Evolutionary conservation across 768 basidiomycete genomes (phyloP), one percentile per base, ranked within the genome.

Genomic region (Hydnum rufescens): DNA sequence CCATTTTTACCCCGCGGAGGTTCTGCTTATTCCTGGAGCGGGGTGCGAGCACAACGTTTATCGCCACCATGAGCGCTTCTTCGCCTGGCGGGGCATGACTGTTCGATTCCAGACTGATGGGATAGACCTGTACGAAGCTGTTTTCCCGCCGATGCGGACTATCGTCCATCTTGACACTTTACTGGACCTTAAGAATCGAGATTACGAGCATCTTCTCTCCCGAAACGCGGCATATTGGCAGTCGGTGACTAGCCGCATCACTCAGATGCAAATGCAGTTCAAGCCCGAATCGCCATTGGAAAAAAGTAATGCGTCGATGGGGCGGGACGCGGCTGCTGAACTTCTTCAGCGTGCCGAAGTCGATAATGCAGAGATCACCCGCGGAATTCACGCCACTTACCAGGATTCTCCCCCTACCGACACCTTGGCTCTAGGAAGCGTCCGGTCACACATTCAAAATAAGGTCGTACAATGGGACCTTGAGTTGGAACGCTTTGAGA

Each of bases 381-480:
- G 70, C 3, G 69, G 86, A 46, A 78, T 95, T 51, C 82, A 88
- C 55, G 67, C 71, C 51, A 76, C 87, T 25, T 95, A 96, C 64
- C 74, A 74, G 59, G 79, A 87, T 54, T 82, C 88, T 0, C 59
- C 75, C 0, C 76, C 87, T 49, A 82, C 75, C 19, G 89, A 95
- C 61, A 92, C 89, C 0, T 73, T 93, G 42, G 84, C 81, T 32
- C 72, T 92, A 49, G 96, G 90, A 56, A 76, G 76, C 58, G 82
- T 90, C 3, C 78, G 90, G 47, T 78, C 83, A 1, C 79, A 78
- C 55, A 73, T 90, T 44, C 93, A 96, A 67, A 88, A 93, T 59
- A 82, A 82, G 63, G 87, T 93, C 46, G 87, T 93, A 16, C 85
- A 83, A n/a, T 96, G 92, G 86, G 90, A 99, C 64, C 76, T 76